Evolutionary conservation across 2,329 filamentous ascomycete species (phyloP), one percentile per base, ranked within the genome.

Genomic region (Epichloe coenophiala): DNA sequence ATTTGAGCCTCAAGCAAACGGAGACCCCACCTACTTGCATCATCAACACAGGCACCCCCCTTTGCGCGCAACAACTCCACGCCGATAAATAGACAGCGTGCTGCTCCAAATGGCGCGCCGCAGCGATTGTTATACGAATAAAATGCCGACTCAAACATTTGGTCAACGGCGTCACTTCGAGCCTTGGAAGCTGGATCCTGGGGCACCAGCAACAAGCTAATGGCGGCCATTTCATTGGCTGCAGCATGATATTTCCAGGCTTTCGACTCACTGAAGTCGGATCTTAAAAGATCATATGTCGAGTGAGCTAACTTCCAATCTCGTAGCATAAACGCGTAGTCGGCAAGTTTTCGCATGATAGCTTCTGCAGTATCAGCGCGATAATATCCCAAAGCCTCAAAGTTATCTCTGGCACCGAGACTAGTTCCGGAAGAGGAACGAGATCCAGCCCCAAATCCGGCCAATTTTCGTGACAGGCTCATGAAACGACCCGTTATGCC

Each of bases 191-290:
- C 82, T 54, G 86, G 72, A 15, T 77, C 76, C 53, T 86, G 79
- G 0, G 87, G 82, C 59, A 84, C 83, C 53, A 98, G 76, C 36
- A 98, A 77, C 40, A 88, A 79, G 59, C 87, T 88, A 12, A 96
- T 71, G 5, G 88, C 90, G 33, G 86, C 84, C 91, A 98, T 97
- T 71, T 98, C 93, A 64, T 95, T 91, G 1, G 87, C 85, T 3
- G 87, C 91, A 0, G 93, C 93, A 63, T 96, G 88, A 62, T 97
- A 87, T 59, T 81, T 88, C 93, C 93, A 98, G 1, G 93, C 94
- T 66, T 97, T 97, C 64, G 96, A 90, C 63, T 93, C 93, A 61
- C 81, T 83, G 65, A 91, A 98, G 64, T 98, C 94, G 7, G 83
- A 79, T 49, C 88, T 81, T 8, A 98, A 70, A 5, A 98, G 77